Conservation (phyloP, 2,329 filamentous ascomycete species). For the Colletotrichum agaves region DNA sequence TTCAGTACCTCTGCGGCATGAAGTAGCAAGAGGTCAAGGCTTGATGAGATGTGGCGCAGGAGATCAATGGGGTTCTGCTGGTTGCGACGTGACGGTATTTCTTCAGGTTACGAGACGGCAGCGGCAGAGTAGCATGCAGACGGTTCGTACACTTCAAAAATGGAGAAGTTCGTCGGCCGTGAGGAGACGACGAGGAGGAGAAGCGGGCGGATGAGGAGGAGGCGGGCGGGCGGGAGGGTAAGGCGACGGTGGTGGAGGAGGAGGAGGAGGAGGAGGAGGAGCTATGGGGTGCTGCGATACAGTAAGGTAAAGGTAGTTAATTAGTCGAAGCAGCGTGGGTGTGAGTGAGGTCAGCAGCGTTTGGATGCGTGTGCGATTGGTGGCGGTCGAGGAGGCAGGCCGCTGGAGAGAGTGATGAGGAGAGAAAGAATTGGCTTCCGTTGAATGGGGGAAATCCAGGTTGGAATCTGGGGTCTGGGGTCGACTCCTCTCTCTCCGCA, state of each 20-base stretch:
- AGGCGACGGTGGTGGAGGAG: neutral
- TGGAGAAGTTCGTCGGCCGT: constrained; percentile 35
- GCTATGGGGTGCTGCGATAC: neutral
- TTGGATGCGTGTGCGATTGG: constrained; percentile 35
- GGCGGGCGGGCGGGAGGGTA: too few relatives aligned
- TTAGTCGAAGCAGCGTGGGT: neutral
- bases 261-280: constrained; percentile 1
- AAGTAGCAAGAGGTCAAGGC: constrained; percentile 23
- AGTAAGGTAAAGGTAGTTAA: neutral
- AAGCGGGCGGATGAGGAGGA: neutral
- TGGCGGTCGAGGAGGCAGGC: neutral
- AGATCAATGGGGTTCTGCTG: constrained; percentile 17
- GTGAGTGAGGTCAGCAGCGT: constrained; percentile 21
- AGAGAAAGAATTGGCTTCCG: constrained; percentile 41
- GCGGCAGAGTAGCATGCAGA: constrained; percentile 19
- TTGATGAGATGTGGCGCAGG: constrained; percentile 29
- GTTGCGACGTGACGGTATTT: constrained; percentile 12
- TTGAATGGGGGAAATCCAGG: constrained; percentile 38
- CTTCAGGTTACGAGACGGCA: neutral
- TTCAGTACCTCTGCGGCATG: constrained; percentile 9
- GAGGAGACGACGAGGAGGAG: constrained; percentile 9
- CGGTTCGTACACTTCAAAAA: constrained; percentile 28
- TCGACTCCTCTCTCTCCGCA: constrained; percentile 55
- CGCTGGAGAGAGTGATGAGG: constrained; percentile 39
- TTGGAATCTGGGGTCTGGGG: constrained; percentile 41